Percentiles rank a stretch among this genome's conserved stretches.
Conservation (phyloP, 192 early-diverging fungal genomes). For the Coemansia sp. region DNA sequence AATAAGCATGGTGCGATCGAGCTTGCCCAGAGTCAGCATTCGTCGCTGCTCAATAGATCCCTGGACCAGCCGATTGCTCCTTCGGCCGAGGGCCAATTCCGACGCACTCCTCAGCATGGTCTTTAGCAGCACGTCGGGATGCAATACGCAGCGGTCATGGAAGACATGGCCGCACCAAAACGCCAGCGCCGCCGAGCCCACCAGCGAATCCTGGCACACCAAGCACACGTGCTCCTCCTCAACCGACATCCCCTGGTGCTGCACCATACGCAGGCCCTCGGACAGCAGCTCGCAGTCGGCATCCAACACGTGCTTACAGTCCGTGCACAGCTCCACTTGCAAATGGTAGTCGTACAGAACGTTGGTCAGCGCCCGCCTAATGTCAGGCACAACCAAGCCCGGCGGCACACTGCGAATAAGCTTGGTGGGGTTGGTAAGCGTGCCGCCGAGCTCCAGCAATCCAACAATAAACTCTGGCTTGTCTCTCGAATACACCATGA, state of each 20-base stretch:
- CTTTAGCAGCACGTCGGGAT: slow-evolving; percentile 52
- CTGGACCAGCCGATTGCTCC: slow-evolving; percentile 3
- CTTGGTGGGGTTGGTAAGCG: slow-evolving; percentile 79
- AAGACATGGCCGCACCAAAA: slow-evolving; percentile 93
- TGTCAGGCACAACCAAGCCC: slow-evolving; percentile 74
- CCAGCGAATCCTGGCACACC: slow-evolving; percentile 37
- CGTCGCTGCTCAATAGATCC: slow-evolving; percentile 24
- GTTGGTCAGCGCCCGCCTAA: slow-evolving; percentile 79
- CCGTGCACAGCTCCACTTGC: slow-evolving; percentile 86
- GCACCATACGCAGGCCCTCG: slow-evolving; percentile 63
- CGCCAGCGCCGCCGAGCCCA: slow-evolving; percentile 54
- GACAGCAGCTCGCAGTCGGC: slow-evolving; percentile 82
- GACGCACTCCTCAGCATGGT: slow-evolving; percentile 13
- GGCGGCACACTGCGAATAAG: slow-evolving; percentile 80
- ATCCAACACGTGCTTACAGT: slow-evolving; percentile 86
- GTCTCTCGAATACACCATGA: slow-evolving; percentile 89
- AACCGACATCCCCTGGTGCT: slow-evolving; percentile 65
- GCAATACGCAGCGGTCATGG: slow-evolving; percentile 82
- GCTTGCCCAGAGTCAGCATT: slow-evolving; percentile 35
- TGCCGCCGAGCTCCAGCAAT: slow-evolving; percentile 85
- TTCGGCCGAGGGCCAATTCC: neutral
- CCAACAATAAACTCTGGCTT: slow-evolving; percentile 97
- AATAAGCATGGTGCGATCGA: slow-evolving; percentile 40
- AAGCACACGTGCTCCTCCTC: slow-evolving; percentile 51
- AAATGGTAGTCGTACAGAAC: slow-evolving; percentile 91